Conservation (phyloP, 768 basidiomycete genomes). For the Termitomyces sp. region DNA sequence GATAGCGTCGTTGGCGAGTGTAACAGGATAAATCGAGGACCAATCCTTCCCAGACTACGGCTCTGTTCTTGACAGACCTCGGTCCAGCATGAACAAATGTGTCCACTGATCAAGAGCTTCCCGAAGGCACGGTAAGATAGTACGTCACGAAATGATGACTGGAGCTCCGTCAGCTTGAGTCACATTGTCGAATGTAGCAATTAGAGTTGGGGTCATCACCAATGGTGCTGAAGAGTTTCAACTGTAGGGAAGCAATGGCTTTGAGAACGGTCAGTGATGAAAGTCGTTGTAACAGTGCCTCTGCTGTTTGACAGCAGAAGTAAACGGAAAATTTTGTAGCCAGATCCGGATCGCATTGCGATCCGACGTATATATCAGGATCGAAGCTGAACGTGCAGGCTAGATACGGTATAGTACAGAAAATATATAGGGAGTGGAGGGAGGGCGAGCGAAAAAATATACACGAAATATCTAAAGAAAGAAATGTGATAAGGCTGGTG, state of each 20-base stretch:
- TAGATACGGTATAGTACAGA: too few relatives aligned
- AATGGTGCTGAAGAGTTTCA: conserved; percentile 69
- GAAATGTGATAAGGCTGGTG: too few relatives aligned
- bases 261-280: conserved; percentile 51
- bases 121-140: conserved; percentile 21
- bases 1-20: conserved; percentile 46
- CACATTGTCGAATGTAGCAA: conserved; percentile 56
- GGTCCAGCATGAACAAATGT: conserved; percentile 63
- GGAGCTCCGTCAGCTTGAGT: conserved; percentile 46
- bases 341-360: too few relatives aligned
- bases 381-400: too few relatives aligned
- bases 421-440: too few relatives aligned
- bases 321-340: too few relatives aligned
- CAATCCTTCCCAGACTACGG: conserved; percentile 87
- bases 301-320: too few relatives aligned
- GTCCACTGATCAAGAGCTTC: conserved; percentile 60
- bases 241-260: conserved; percentile 47
- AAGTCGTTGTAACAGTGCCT: conserved; percentile 48
- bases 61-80: conserved; percentile 56
- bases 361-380: too few relatives aligned
- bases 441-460: too few relatives aligned
- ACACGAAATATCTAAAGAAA: too few relatives aligned
- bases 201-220: conserved; percentile 76
- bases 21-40: conserved; percentile 50
- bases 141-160: background rate